phyloP scores from a whole-genome alignment of 176 grass and related monocot species.

The Hordeum marinum region DNA sequence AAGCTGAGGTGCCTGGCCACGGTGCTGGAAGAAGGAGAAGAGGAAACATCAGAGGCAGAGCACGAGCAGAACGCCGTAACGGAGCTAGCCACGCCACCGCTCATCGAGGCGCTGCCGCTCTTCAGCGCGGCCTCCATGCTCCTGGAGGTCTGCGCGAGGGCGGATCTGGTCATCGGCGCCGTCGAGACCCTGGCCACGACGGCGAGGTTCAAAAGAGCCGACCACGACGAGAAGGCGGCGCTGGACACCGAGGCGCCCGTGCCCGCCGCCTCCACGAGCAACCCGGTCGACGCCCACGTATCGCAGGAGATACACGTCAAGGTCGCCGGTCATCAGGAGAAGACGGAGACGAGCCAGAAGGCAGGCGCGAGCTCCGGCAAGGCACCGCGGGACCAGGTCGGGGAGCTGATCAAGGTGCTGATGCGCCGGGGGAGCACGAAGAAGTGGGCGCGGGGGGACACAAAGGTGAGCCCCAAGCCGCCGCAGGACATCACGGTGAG shows the following conservation, averaged over 20 bases:
- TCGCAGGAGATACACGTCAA: not conserved
- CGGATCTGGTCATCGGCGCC: constrained; percentile 14
- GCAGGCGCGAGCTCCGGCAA: not conserved
- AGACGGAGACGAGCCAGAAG: not conserved
- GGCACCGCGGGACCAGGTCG: constrained; percentile 10
- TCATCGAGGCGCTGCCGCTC: constrained; percentile 34
- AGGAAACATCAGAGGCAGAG: not conserved
- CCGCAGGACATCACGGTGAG: constrained; percentile 2
- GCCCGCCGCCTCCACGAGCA: not conserved
- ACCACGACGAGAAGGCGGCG: not conserved
- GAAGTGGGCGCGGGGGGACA: constrained; percentile 13
- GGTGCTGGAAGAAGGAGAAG: constrained; percentile 8
- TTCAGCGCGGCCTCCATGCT: constrained; percentile 28
- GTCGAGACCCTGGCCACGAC: constrained; percentile 17
- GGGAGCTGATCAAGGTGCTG: constrained; percentile 32
- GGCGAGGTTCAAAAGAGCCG: constrained; percentile 27
- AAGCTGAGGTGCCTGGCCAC: constrained; percentile 18
- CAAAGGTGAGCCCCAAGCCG: constrained; percentile 23
- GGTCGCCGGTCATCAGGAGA: not conserved
- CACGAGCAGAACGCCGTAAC: not conserved
- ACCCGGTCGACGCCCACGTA: not conserved
- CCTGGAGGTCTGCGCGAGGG: constrained; percentile 36
- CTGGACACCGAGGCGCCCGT: not conserved
- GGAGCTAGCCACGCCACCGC: not conserved
- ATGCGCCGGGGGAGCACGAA: constrained; percentile 35